phyloP scores from a whole-genome alignment of 345 rosid genomes.

The Bruguiera parviflora region DNA sequence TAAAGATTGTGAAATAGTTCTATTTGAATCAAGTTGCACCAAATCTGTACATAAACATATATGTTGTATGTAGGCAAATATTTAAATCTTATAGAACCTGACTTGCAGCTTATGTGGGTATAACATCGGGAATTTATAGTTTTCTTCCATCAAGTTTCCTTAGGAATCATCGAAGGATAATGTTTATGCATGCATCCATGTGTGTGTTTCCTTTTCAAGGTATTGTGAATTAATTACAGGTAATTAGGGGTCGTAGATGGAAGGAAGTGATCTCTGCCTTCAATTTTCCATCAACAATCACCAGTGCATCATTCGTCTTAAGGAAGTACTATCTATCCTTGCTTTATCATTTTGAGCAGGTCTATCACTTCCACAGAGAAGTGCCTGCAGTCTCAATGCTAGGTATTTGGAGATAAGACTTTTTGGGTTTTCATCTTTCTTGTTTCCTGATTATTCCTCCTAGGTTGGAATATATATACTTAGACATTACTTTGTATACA shows the following conservation, averaged over 20 bases:
- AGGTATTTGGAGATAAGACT: constrained; percentile 27
- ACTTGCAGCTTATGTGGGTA: too few species aligned
- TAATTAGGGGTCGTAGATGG: constrained; percentile 74
- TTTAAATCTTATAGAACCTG: too few species aligned
- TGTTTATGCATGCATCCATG: background rate
- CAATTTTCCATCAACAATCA: constrained; percentile 76
- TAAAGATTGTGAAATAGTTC: background rate
- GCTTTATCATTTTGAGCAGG: constrained; percentile 69
- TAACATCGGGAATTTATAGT: background rate
- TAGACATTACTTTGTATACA: constrained; percentile 19
- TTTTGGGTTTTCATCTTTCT: background rate
- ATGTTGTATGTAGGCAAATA: too few species aligned
- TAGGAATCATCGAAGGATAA: background rate
- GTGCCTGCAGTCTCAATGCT: constrained; percentile 34
- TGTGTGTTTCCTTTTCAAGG: background rate
- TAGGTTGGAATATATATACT: background rate
- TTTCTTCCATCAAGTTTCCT: background rate
- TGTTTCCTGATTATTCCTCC: background rate
- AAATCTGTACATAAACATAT: too few species aligned
- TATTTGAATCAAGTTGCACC: too few species aligned
- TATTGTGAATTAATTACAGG: constrained; percentile 40
- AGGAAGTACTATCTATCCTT: constrained; percentile 71
- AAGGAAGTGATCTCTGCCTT: constrained; percentile 73
- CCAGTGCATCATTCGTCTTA: constrained; percentile 80
- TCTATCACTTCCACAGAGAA: constrained; percentile 53